A percentile compares a stretch with the other conserved stretches of the same genome.
Evolutionary conservation across 1,284 basidiomycete species (phyloP).

Genomic region (Mycosarcoma mackinlayi): DNA sequence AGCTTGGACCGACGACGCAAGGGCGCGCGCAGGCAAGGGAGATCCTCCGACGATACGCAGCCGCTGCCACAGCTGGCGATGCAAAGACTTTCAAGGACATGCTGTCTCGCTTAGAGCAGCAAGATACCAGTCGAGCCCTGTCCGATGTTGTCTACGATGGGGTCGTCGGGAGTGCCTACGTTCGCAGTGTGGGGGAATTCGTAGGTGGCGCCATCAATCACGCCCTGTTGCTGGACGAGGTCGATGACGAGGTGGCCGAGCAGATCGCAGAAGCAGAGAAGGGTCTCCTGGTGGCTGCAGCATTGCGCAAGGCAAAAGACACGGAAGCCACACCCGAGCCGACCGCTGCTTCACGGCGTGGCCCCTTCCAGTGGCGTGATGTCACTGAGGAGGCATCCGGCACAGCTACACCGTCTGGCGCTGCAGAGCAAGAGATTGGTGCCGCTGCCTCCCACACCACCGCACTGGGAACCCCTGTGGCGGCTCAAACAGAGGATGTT

Average conservation of each 20-base stretch:
- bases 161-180: constrained; percentile 46
- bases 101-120: constrained; percentile 26
- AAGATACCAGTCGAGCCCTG: constrained; percentile 34
- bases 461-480: constrained; percentile 11
- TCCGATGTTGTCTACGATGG: constrained; percentile 53
- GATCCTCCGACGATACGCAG: constrained; percentile 12
- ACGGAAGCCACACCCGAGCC: constrained; percentile 21
- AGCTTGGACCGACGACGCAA: constrained; percentile 12
- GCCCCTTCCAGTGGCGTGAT: constrained; percentile 49
- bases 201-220: constrained; percentile 45
- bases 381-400: constrained; percentile 28
- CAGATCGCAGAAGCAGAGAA: constrained; percentile 24
- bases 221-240: constrained; percentile 32
- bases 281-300: constrained; percentile 11
- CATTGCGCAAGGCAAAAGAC: constrained; percentile 19
- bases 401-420: constrained; percentile 15
- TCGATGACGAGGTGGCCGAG: constrained; percentile 32
- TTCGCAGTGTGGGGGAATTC: constrained; percentile 56
- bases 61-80: constrained; percentile 14
- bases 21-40: constrained; percentile 8
- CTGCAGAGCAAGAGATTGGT: neutral
- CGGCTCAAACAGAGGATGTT: neutral
- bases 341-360: constrained; percentile 31
- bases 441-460: constrained; percentile 3
- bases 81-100: constrained; percentile 12